Conservation (phyloP, 164 flowering plant genomes). For the Macadamia tetraphylla region DNA sequence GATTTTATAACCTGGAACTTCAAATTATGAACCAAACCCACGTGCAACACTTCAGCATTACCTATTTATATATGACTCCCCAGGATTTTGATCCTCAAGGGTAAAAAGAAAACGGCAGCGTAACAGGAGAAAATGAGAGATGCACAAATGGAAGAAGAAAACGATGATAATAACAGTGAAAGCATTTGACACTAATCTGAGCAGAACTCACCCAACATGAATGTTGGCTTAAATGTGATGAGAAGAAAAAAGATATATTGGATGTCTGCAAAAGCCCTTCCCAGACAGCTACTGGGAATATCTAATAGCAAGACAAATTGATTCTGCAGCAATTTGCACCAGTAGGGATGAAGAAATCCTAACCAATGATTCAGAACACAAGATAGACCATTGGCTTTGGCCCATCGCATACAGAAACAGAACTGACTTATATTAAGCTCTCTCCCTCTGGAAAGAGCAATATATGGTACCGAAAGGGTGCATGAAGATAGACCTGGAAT, state of each 20-base stretch:
- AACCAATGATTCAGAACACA: not conserved
- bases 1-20: no score
- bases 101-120: no score
- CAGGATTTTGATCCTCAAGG: no score
- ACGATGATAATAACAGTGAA: no score
- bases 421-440: not conserved
- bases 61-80: no score
- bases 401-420: slow-evolving; percentile 1
- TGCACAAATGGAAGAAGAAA: no score
- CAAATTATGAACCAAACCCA: no score
- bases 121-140: no score
- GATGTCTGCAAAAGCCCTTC: not conserved
- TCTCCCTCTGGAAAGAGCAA: not conserved
- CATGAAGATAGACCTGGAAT: not conserved
- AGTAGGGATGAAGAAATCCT: not conserved
- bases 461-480: not conserved
- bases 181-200: no score
- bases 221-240: no score
- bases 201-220: no score
- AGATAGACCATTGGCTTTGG: not conserved
- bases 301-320: not conserved
- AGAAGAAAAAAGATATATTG: not conserved
- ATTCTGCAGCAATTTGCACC: not conserved
- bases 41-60: no score
- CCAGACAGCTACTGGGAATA: not conserved